Conservation (phyloP, 192 early-diverging fungal genomes). For the Podila horticola region DNA sequence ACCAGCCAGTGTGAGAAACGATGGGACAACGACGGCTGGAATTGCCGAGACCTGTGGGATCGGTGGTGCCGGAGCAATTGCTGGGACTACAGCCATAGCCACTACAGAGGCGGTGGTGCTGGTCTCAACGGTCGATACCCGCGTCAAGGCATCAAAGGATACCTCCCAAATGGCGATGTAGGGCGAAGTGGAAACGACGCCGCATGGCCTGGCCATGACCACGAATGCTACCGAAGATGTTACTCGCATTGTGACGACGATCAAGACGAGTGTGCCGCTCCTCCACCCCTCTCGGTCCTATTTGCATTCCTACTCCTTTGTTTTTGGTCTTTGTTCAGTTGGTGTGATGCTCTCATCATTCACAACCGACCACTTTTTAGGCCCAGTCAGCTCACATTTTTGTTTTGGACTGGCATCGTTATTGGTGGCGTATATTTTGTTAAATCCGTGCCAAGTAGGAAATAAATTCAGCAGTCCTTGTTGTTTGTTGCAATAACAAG, state of each 20-base stretch:
- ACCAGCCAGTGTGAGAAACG: background rate
- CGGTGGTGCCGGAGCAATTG: conserved; percentile 7
- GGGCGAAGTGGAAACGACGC: background rate
- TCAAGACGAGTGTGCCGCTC: background rate
- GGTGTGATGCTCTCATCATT: too few relatives aligned
- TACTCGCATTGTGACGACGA: background rate
- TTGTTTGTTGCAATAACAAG: background rate
- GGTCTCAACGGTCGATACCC: background rate
- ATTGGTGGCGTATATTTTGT: background rate
- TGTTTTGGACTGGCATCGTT: background rate
- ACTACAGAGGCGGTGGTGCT: too few relatives aligned
- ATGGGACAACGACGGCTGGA: background rate
- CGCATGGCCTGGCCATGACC: background rate
- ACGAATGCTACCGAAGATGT: conserved; percentile 1
- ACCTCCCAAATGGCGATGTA: background rate
- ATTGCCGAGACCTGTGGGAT: background rate
- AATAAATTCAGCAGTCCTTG: conserved; percentile 3
- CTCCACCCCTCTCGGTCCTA: background rate
- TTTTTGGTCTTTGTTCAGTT: too few relatives aligned
- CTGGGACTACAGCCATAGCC: background rate
- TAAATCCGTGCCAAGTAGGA: background rate
- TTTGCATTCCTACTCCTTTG: background rate
- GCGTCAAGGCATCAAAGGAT: background rate
- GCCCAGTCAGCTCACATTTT: background rate
- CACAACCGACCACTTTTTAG: too few relatives aligned